Conservation (phyloP, 257 asterid species). For the Solanum tacnaense region DNA sequence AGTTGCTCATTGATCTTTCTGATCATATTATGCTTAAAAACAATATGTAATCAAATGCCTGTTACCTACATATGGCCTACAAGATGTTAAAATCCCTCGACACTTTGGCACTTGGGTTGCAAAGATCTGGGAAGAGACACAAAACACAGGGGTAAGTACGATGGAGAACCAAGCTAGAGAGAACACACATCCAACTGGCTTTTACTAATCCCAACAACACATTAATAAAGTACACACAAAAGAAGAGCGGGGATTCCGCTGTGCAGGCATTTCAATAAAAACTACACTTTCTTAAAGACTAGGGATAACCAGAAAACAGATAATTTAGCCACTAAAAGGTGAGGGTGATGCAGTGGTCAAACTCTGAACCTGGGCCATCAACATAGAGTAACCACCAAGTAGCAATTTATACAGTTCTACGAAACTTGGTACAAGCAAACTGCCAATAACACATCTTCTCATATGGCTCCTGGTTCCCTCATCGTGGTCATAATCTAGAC, state of each 20-base stretch:
- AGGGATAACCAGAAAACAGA: background rate
- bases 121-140: background rate
- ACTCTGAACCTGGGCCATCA: background rate
- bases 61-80: background rate
- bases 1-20: background rate
- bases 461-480: background rate
- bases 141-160: background rate
- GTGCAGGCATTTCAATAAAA: background rate
- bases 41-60: background rate
- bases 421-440: background rate
- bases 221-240: background rate
- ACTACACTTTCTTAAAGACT: background rate
- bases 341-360: background rate
- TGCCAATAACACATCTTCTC: background rate
- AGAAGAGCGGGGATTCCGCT: background rate
- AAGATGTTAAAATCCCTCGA: background rate
- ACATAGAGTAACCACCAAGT: background rate
- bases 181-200: background rate
- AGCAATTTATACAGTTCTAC: background rate
- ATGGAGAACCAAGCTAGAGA: background rate
- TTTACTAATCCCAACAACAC: background rate
- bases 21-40: background rate
- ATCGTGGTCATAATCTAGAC: background rate
- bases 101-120: background rate
- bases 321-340: background rate